Base-by-base conservation (phyloP, 371 early-diverging fungal species). In the Mucor indicus region DNA sequence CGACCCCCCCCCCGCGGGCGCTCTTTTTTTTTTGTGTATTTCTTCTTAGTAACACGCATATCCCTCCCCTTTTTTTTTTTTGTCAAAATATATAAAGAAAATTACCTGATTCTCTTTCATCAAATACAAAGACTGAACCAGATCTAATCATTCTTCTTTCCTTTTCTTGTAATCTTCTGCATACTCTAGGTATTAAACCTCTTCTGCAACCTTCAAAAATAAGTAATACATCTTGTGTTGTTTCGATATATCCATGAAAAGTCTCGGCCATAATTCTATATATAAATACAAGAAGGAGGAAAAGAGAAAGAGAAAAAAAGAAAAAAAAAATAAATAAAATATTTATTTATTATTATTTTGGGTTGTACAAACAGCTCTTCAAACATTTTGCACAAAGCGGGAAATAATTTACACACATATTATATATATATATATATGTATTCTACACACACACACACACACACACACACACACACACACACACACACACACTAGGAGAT, bases 151-250 rank as follows among this genome's bases (percentile, higher is more conserved):
- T 72, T 40, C 68, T 67, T 24, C 89, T 80, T 53, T 89, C 87
- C 36, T 74, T 74, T 44, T 88, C 89, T 50, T 83, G 78, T 17
- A 88, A 65, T 27, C 90, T 77, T 35, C 89, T 73, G 45, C 75
- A 78, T 24, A 88, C 80, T 46, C 86, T 69, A 10, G 80, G 76
- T 22, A 85, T 66, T 7, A 81, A 44, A 15, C 80, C 81, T 35
- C 71, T 62, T 53, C 85, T 81, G 52, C 87, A 86, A 0, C 86
- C 90, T 66, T 91, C 89, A 47, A 90, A 83, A 10, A 90, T 61
- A 32, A 88, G 69, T 22, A 88, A 70, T 1, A 86, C 86, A 54
- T 90, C 91, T 59, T 79, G 75, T 0, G 88, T 79, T 1, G 87
- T 80, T 50, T 85, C 80, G 39, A 90, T 74, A 46, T 75, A 81